phyloP scores from a whole-genome alignment of 176 grass and related monocot species.

The Cenchrus americanus region DNA sequence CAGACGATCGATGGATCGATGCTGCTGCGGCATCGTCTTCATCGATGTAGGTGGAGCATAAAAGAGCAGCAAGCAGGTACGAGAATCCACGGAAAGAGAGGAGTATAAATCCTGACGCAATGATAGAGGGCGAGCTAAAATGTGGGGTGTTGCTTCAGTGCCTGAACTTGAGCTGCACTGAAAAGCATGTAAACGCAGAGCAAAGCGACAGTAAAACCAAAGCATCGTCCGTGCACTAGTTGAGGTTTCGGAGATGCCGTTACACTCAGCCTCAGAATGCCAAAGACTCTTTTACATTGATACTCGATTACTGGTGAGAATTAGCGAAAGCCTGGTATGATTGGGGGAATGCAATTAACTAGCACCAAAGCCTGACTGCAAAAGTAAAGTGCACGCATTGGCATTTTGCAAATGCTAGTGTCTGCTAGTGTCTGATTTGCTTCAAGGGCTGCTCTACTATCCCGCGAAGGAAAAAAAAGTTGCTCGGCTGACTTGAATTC shows the following conservation, averaged over 20 bases:
- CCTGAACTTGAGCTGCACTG: background rate
- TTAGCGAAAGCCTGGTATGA: too few species aligned
- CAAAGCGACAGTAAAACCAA: background rate
- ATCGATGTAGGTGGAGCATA: background rate
- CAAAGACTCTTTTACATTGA: conserved; percentile 14
- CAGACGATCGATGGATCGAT: too few species aligned
- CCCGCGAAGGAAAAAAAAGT: too few species aligned
- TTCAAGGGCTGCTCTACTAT: too few species aligned
- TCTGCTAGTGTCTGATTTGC: too few species aligned
- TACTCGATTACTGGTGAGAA: background rate
- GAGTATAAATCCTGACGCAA: background rate
- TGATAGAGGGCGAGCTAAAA: background rate
- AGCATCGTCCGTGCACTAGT: background rate
- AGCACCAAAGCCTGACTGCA: too few species aligned
- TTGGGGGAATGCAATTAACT: too few species aligned
- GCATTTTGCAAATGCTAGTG: too few species aligned
- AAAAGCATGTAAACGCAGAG: background rate
- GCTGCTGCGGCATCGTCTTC: background rate
- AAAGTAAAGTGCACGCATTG: too few species aligned
- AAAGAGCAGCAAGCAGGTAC: background rate
- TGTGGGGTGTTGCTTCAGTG: background rate
- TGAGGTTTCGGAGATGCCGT: background rate
- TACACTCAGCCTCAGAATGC: too few species aligned
- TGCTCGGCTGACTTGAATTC: too few species aligned
- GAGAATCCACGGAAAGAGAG: background rate